These are phyloP conservation scores for Alloteropsis semialata DNA, from an alignment of 176 grass and related monocot genomes.

Conservation along the genomic window DNA sequence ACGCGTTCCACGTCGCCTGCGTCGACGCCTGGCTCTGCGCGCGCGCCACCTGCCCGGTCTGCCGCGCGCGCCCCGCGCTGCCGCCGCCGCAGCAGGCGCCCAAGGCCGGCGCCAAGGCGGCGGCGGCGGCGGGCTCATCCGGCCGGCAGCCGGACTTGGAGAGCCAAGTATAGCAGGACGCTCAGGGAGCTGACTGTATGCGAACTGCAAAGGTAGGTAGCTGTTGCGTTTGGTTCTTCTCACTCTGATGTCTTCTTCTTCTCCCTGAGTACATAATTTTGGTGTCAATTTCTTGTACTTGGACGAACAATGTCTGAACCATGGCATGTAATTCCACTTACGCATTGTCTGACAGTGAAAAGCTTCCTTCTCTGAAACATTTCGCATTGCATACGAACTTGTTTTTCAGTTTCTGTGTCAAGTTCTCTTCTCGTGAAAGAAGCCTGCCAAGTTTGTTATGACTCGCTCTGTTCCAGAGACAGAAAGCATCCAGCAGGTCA, in stretches of 20 bases:
- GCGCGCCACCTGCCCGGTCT: constrained; percentile 49
- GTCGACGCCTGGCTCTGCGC: constrained; percentile 51
- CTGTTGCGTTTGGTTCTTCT: background rate
- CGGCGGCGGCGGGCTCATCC: background rate
- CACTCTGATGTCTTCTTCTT: background rate
- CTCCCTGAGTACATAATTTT: background rate
- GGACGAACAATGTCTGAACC: background rate
- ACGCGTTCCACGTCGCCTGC: constrained; percentile 54
- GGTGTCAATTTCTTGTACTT: background rate
- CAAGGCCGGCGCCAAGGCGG: constrained; percentile 4
- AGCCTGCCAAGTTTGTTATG: background rate
- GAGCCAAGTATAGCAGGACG: constrained; percentile 31
- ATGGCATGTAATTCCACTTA: background rate
- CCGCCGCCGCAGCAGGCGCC: constrained; percentile 11
- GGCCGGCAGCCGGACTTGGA: constrained; percentile 33
- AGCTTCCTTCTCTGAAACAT: background rate
- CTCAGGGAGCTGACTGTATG: background rate
- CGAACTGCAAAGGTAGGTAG: constrained; percentile 15
- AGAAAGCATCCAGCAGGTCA: background rate
- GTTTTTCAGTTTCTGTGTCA: background rate
- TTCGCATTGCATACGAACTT: too few species aligned
- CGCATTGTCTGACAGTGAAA: background rate
- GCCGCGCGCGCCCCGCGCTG: constrained; percentile 42
- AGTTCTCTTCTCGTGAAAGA: background rate
- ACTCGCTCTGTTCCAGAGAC: background rate